A percentile compares a stretch with the other conserved stretches of the same genome.
These are phyloP conservation scores for Handroanthus guayacan DNA, from an alignment of 257 asterid species.

Conservation along the genomic window DNA sequence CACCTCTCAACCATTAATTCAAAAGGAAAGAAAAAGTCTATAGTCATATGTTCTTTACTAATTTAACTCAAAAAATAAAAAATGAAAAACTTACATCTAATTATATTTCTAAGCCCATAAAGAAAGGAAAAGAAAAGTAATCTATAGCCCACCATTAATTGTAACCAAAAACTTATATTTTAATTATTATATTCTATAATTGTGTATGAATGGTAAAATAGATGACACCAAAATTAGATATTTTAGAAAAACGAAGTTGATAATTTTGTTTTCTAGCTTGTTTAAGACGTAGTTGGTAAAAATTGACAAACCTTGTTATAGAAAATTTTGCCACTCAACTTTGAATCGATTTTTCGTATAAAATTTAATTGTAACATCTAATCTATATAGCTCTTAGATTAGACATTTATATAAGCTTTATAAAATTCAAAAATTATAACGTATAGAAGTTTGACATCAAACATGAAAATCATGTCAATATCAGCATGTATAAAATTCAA, in stretches of 20 bases:
- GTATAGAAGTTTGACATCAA: neutral
- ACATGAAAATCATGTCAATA: neutral
- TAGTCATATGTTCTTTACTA: neutral
- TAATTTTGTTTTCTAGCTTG: constrained; percentile 11
- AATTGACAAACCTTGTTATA: constrained; percentile 15
- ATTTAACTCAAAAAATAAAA: too few relatives aligned
- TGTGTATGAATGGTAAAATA: too few relatives aligned
- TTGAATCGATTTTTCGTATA: neutral
- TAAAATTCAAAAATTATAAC: neutral
- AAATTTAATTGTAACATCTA: neutral
- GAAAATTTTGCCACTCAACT: constrained; percentile 30
- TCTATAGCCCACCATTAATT: too few relatives aligned
- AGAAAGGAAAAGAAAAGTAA: neutral
- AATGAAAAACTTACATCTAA: too few relatives aligned
- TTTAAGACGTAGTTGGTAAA: constrained; percentile 19
- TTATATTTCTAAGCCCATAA: neutral
- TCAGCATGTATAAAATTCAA: constrained; percentile 3
- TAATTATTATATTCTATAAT: too few relatives aligned
- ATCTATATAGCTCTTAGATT: too few relatives aligned
- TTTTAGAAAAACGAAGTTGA: neutral
- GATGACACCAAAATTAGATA: neutral
- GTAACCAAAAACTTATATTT: too few relatives aligned
- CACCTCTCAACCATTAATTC: neutral
- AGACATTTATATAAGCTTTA: neutral
- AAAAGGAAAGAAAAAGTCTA: too few relatives aligned